Base-by-base conservation (phyloP, 1,284 basidiomycete genomes). In the Marasmius tenuissimus region DNA sequence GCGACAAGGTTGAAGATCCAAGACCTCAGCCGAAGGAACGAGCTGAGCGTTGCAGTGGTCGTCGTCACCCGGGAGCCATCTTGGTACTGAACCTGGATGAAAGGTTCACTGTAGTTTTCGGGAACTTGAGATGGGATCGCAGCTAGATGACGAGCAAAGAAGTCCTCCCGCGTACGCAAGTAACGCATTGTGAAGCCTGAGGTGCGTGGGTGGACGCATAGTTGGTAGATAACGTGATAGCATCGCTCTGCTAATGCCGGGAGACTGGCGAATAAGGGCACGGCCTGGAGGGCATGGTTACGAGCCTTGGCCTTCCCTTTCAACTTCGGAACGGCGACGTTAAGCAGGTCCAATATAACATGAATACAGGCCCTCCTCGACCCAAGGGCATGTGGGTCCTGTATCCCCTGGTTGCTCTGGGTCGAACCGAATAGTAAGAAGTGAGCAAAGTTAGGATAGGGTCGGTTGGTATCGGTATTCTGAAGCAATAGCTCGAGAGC, bases 361-460 rank as follows among this genome's bases (percentile, higher is more conserved):
- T 97, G 93, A 5, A 96, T 82, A 64, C 89, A 92, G 0, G 91
- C 91, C 55, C 84, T 80, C 39, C 83, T 83, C 0, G 89, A 84
- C 39, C 88, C 86, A 1, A 92, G 80, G 0, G 91, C 89, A 65
- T 88, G 85, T 0, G 91, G 90, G 69, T 92, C 91, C 70, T 91
- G 87, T 49, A 93, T 87, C 63, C 82, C 84, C 64, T 83, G 80
- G 52, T 85, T 80, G 50, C 75, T 75, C 40, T 78, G 78, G 49
- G 77, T 75, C 2, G 81, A 75, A 0, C 89, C 92, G 71, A 96
- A 93, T 6, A 99, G 83, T 9, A 99, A 78, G 73, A 95, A 92
- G 76, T 98, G 95, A 0, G 92, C 92, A 39, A 98, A 72, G 69
- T 97, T 98, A 14, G 96, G 94, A 61, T 89, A 93, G 0, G 87